Conservation (phyloP, 805 yeast genomes). For the Ogataea corticis region DNA sequence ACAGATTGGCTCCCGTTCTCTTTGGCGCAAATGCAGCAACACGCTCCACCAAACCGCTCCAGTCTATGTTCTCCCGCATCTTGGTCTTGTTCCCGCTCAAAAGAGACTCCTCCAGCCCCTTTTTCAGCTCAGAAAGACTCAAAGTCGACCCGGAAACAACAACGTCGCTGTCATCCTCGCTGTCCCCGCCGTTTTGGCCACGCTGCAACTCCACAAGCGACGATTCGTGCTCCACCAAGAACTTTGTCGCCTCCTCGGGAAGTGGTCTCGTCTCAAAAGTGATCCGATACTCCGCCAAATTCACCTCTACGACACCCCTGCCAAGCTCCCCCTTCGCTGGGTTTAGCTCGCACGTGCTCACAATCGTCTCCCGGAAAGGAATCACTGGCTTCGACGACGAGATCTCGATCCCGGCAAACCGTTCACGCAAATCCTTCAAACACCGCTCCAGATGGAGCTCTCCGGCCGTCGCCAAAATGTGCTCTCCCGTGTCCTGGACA, state of each 20-base stretch:
- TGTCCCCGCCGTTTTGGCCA: slow-evolving; percentile 9
- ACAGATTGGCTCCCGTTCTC: slow-evolving; percentile 70
- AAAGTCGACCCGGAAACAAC: slow-evolving; percentile 19
- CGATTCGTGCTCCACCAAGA: slow-evolving; percentile 47
- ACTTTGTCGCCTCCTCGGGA: slow-evolving; percentile 48
- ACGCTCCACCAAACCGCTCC: slow-evolving; percentile 36
- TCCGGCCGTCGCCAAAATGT: slow-evolving; percentile 92
- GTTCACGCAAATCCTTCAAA: slow-evolving; percentile 80
- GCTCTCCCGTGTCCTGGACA: slow-evolving; percentile 88
- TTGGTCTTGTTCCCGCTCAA: slow-evolving; percentile 20
- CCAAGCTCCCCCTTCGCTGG: slow-evolving; percentile 48
- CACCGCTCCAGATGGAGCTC: slow-evolving; percentile 95
- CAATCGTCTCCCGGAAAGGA: slow-evolving; percentile 87
- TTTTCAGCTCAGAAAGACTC: slow-evolving; percentile 34
- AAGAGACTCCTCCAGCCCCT: slow-evolving; percentile 32
- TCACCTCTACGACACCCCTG: slow-evolving; percentile 51
- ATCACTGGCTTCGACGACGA: slow-evolving; percentile 88
- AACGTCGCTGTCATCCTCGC: slow-evolving; percentile 24
- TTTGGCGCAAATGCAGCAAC: slow-evolving; percentile 77
- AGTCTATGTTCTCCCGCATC: slow-evolving; percentile 29
- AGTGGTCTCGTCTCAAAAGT: slow-evolving; percentile 52
- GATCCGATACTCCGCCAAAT: slow-evolving; percentile 50
- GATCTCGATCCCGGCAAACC: slow-evolving; percentile 91
- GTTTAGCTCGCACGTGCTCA: slow-evolving; percentile 47
- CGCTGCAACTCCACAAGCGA: slow-evolving; percentile 39